These are phyloP conservation scores for Omphalea diandra DNA, from an alignment of 441 rosid genomes.

Conservation along the genomic window DNA sequence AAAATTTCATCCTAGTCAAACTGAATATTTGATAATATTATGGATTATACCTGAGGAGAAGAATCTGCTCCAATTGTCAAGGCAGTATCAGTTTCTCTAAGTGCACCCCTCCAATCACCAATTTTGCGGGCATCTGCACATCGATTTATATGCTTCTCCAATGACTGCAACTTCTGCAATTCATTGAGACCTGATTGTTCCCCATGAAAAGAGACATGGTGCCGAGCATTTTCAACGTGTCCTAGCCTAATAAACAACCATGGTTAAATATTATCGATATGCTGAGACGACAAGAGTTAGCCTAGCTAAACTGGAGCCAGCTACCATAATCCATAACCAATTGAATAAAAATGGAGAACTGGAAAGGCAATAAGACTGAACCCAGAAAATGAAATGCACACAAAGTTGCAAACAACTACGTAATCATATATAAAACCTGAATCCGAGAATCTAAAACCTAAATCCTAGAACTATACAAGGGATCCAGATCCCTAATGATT, in stretches of 20 bases:
- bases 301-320: neutral
- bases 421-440: too few relatives aligned
- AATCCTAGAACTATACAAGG: neutral
- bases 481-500: neutral
- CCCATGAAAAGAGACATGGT: conserved; percentile 47
- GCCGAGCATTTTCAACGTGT: conserved; percentile 56
- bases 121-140: conserved; percentile 54
- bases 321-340: neutral
- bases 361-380: neutral
- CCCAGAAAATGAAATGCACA: neutral
- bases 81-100: conserved; percentile 62
- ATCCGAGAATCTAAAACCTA: neutral
- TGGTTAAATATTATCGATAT: neutral
- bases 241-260: conserved; percentile 61
- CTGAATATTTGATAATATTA: neutral
- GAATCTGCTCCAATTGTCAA: conserved; percentile 66
- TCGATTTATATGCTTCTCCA: conserved; percentile 58
- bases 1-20: conserved; percentile 6
- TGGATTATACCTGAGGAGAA: conserved; percentile 57
- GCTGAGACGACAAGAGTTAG: neutral
- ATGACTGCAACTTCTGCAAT: conserved; percentile 53
- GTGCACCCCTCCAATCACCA: conserved; percentile 57
- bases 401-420: neutral
- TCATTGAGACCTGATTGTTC: conserved; percentile 43
- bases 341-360: too few relatives aligned